Percentiles rank a stretch among this genome's conserved stretches.
These are phyloP conservation scores for Myxozyma vanderwaltii DNA, from an alignment of 805 yeast species.

Conservation along the genomic window DNA sequence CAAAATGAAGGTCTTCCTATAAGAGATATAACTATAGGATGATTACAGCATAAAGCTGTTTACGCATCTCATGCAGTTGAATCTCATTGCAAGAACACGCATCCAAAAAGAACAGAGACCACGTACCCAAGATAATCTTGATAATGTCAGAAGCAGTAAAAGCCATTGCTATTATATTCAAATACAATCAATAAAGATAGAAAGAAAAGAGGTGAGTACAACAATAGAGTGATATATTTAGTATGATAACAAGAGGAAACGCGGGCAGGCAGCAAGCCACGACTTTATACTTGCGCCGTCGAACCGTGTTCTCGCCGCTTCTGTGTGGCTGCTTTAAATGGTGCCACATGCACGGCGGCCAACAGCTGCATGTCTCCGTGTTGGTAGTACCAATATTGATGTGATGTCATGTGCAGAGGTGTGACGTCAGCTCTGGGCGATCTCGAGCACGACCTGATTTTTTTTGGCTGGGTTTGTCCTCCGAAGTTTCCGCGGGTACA, in stretches of 20 bases:
- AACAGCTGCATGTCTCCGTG: background rate
- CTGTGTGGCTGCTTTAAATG: background rate
- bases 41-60: no score
- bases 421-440: constrained; percentile 4
- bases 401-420: constrained; percentile 3
- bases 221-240: no score
- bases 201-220: background rate
- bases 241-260: no score
- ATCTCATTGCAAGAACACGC: no score
- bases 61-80: no score
- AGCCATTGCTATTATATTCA: constrained; percentile 45
- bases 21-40: no score
- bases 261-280: background rate
- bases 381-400: background rate
- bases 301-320: background rate
- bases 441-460: background rate
- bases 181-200: background rate
- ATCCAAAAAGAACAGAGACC: background rate
- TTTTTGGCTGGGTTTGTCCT: no score
- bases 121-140: constrained; percentile 50
- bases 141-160: constrained; percentile 56
- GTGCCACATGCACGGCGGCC: background rate
- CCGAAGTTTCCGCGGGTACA: no score
- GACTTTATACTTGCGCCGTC: background rate
- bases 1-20: no score